Evolutionary conservation across 2,329 filamentous ascomycete genomes (phyloP), one percentile per base, ranked within the genome.

Genomic region (Xylariaceae sp.): DNA sequence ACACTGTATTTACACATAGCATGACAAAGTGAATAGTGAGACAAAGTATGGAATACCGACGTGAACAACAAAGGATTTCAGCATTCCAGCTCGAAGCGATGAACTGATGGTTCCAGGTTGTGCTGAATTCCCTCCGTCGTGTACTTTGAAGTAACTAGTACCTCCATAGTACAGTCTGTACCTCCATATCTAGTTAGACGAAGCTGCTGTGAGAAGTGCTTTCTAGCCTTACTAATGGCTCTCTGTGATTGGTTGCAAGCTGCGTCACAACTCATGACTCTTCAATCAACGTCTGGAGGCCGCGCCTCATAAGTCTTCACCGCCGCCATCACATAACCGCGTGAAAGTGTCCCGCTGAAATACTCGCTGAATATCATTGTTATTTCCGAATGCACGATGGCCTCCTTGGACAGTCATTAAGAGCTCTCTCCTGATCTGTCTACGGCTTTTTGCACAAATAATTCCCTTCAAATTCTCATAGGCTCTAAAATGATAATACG

Each of bases 401-500:
- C 58, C 55, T 56, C 43, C 29, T 8, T 43, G 11, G 37, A 45
- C 7, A 27, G 39, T 19, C 40, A 46, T 29, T 51, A 12, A 60
- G 42, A 57, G 37, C 40, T 34, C 44, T 44, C 37, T 46, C 30
- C 52, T 47, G 32, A 58, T 52, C 47, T 45, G 53, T 57, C 53
- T 56, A 32, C 44, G 45, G 56, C 56, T 59, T 59, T 29, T 27
- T 19, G 19, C 19, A 19, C 19, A 19, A 19, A 19, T 41, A 53
- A 43, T 30, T 34, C 39, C 11, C 26, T 40, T 37, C 8, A 27
- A 30, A 35, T 32, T 9, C 46, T 46, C 31, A 44, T 45, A 62
- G 56, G 60, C 65, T 54, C 56, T 49, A 74, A 74, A 63, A 75
- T 75, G 73, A 72, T 73, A 66, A 59, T 66, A 60, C 71, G 63